Percentiles rank a stretch among this genome's conserved stretches.
These are phyloP conservation scores for Ceratocystis huliohia DNA, from an alignment of 2,329 filamentous ascomycete species.

Conservation along the genomic window DNA sequence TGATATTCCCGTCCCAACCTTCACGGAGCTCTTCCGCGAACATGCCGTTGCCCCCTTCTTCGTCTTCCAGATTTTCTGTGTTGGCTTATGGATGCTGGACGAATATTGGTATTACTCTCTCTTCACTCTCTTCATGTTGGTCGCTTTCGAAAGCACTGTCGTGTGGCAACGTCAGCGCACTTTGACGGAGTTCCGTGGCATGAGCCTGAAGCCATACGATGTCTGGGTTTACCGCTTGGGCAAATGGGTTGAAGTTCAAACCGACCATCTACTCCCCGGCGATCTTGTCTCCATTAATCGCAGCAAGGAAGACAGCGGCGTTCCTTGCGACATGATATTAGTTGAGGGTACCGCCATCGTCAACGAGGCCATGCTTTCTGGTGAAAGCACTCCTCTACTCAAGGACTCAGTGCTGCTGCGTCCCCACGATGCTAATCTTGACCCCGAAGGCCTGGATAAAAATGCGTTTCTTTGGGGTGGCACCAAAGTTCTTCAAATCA, in stretches of 20 bases:
- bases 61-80: slow-evolving; percentile 97
- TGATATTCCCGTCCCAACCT: slow-evolving; percentile 93
- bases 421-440: slow-evolving; percentile 65
- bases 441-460: slow-evolving; percentile 88
- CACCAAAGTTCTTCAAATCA: slow-evolving; percentile 92
- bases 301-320: slow-evolving; percentile 92
- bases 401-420: slow-evolving; percentile 93
- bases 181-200: slow-evolving; percentile 88
- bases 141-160: slow-evolving; percentile 93
- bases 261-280: slow-evolving; percentile 83
- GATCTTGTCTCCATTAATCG: slow-evolving; percentile 85
- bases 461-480: slow-evolving; percentile 93
- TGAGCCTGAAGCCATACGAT: slow-evolving; percentile 98
- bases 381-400: slow-evolving; percentile 89
- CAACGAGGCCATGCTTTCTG: slow-evolving; percentile 98
- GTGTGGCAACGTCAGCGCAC: slow-evolving; percentile 98
- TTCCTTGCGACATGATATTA: slow-evolving; percentile 92
- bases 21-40: slow-evolving; percentile 92
- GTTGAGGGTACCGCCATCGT: slow-evolving; percentile 94
- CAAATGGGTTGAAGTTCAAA: slow-evolving; percentile 78
- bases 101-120: slow-evolving; percentile 99
- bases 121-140: slow-evolving; percentile 97
- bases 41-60: slow-evolving; percentile 98
- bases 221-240: slow-evolving; percentile 80
- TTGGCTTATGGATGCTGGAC: slow-evolving; percentile 95